These are phyloP conservation scores for Crucibulum laeve DNA, from an alignment of 768 basidiomycete genomes.

Conservation along the genomic window DNA sequence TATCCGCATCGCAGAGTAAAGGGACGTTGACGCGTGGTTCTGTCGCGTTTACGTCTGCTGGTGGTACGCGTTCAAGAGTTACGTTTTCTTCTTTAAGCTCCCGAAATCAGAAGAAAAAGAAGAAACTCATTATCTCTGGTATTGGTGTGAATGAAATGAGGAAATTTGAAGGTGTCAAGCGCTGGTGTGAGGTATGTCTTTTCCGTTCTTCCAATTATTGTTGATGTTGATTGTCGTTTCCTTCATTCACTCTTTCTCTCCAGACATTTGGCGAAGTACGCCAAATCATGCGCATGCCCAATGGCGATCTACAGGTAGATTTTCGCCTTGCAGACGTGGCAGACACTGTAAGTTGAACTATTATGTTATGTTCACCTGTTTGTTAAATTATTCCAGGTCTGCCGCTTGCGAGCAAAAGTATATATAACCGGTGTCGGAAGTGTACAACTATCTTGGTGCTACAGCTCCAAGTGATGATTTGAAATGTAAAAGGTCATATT, in stretches of 20 bases:
- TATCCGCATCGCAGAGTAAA: not conserved
- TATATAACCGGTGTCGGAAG: conserved; percentile 73
- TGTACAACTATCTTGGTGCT: conserved; percentile 72
- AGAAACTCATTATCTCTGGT: conserved; percentile 67
- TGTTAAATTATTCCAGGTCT: conserved; percentile 43
- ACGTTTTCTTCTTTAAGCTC: conserved; percentile 34
- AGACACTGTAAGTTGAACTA: conserved; percentile 55
- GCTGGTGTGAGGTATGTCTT: conserved; percentile 69
- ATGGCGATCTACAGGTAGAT: conserved; percentile 74
- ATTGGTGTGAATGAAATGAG: conserved; percentile 54
- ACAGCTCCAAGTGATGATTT: conserved; percentile 42
- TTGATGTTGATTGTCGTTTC: too few species aligned
- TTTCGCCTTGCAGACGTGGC: conserved; percentile 75
- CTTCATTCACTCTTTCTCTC: not conserved
- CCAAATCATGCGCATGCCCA: conserved; percentile 68
- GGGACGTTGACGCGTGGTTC: conserved; percentile 18
- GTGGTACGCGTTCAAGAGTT: conserved; percentile 25
- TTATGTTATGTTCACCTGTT: conserved; percentile 5
- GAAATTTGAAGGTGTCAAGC: conserved; percentile 63
- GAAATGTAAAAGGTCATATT: not conserved
- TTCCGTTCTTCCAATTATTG: too few species aligned
- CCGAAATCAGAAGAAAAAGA: conserved; percentile 49
- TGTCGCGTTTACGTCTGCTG: conserved; percentile 31
- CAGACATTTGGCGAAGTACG: conserved; percentile 76
- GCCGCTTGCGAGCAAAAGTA: conserved; percentile 73